Evolutionary conservation across 192 early-diverging fungal genomes (phyloP).

Genomic region (Paraglomus occultum): DNA sequence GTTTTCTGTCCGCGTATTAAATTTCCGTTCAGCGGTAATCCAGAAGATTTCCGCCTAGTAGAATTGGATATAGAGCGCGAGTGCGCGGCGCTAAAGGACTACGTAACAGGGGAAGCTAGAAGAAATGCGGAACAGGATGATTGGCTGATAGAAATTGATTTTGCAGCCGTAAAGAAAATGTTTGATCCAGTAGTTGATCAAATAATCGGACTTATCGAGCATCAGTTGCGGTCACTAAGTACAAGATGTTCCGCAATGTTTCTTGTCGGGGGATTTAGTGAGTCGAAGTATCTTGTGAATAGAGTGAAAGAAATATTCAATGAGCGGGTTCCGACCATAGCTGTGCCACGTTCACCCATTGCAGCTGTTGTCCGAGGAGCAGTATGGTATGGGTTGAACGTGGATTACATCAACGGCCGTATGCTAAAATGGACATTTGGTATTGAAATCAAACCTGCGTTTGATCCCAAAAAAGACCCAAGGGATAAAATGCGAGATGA

Average conservation of each 20-base stretch:
- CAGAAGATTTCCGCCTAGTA: background rate
- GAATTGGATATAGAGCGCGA: slow-evolving; percentile 7
- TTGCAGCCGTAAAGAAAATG: slow-evolving; percentile 36
- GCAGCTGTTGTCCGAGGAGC: slow-evolving; percentile 52
- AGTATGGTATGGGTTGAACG: slow-evolving; percentile 37
- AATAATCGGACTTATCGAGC: slow-evolving; percentile 41
- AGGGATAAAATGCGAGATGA: background rate
- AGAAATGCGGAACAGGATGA: background rate
- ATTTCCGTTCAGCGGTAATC: slow-evolving; percentile 4
- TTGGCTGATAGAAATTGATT: slow-evolving; percentile 5
- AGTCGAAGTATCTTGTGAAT: slow-evolving; percentile 43
- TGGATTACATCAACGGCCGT: background rate
- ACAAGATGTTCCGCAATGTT: slow-evolving; percentile 42
- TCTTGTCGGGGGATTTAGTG: slow-evolving; percentile 55
- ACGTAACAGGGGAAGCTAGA: background rate
- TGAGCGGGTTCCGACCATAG: slow-evolving; percentile 33
- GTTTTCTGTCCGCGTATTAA: slow-evolving; percentile 11
- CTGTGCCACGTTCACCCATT: slow-evolving; percentile 44
- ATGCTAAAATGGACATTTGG: slow-evolving; percentile 8
- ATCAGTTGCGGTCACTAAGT: slow-evolving; percentile 40
- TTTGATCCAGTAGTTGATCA: slow-evolving; percentile 45
- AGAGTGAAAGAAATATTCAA: slow-evolving; percentile 36
- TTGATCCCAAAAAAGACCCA: background rate
- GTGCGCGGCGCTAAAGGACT: slow-evolving; percentile 5
- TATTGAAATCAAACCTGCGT: background rate